Base-by-base conservation (phyloP, 2,329 filamentous ascomycete genomes). In the Colletotrichum brevisporum region DNA sequence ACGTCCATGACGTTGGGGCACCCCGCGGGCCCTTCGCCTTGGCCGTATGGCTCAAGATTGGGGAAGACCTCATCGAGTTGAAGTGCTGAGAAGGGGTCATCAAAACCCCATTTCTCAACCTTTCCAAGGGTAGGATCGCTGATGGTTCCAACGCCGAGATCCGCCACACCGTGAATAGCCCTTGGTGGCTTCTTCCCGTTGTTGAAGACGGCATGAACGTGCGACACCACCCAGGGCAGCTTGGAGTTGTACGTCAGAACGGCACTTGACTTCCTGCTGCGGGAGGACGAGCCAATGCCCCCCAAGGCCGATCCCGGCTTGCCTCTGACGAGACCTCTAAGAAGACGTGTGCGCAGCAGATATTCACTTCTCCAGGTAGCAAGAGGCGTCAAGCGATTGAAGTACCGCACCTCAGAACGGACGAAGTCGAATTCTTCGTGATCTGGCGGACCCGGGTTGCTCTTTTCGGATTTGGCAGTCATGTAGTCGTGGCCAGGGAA, bases 331-430 rank as follows among this genome's bases (percentile, higher is more conserved):
- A 98, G 84, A 71, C 93, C 96, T 52, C 94, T 89, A 60, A 98
- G 83, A 59, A 98, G 87, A 54, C 94, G 89, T 2, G 94, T 98
- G 54, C 96, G 89, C 65, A 97, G 83, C 55, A 98, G 92, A 76
- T 98, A 99, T 79, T 99, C 96, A 80, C 94, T 98, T 74, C 95
- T 89, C 95, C 96, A 98, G 9, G 95, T 96, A n/a, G 94, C 92
- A 70, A 95, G 82, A 4, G 90, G 86, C 10, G 93, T 97, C 63
- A 99, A 86, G 51, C 95, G 90, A 16, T 93, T 89, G 76, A 98
- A 99, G 72, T 90, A 88, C 52, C 94, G 92, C 74, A 89, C 88
- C 76, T 96, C 92, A 1, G 92, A 91, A 31, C 89, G 88, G 52
- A 94, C 83, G 63, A 79, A 79, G 75, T 89, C 90, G 62, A 81